Percentiles rank a stretch among this genome's conserved stretches.
phyloP scores from a whole-genome alignment of 1,284 basidiomycete genomes.

The Hortiboletus rubellus region DNA sequence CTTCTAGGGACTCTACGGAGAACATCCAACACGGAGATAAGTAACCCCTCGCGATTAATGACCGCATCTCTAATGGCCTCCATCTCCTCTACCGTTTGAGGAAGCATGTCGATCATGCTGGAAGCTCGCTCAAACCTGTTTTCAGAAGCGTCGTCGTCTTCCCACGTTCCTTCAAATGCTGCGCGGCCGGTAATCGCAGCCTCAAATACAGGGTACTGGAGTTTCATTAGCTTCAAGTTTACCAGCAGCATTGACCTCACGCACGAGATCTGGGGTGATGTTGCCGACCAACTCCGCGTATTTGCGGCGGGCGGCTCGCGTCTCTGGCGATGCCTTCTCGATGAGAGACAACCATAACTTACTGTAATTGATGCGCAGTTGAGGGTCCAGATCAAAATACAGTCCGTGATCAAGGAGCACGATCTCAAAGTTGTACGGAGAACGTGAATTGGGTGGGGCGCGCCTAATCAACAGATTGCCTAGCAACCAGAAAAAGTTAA shows the following conservation, averaged over 20 bases:
- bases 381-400: conserved; percentile 86
- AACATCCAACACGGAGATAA: conserved; percentile 83
- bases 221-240: conserved; percentile 17
- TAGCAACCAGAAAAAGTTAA: conserved; percentile 24
- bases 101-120: conserved; percentile 72
- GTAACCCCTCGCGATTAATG: conserved; percentile 75
- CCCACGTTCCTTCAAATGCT: conserved; percentile 59
- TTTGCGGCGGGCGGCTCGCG: conserved; percentile 68
- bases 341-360: conserved; percentile 88
- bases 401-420: conserved; percentile 90
- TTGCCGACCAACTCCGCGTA: conserved; percentile 91
- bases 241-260: conserved; percentile 24
- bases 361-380: conserved; percentile 77
- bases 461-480: conserved; percentile 93
- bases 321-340: conserved; percentile 63
- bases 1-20: conserved; percentile 79
- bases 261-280: conserved; percentile 80
- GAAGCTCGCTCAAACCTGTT: conserved; percentile 56
- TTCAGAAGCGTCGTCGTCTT: conserved; percentile 37
- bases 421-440: conserved; percentile 93
- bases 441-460: conserved; percentile 59
- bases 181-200: conserved; percentile 77
- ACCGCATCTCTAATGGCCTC: conserved; percentile 81
- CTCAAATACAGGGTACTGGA: conserved; percentile 81
- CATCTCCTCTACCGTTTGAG: conserved; percentile 70